phyloP scores from a whole-genome alignment of 306 rosid species.

The Fragaria vesca region DNA sequence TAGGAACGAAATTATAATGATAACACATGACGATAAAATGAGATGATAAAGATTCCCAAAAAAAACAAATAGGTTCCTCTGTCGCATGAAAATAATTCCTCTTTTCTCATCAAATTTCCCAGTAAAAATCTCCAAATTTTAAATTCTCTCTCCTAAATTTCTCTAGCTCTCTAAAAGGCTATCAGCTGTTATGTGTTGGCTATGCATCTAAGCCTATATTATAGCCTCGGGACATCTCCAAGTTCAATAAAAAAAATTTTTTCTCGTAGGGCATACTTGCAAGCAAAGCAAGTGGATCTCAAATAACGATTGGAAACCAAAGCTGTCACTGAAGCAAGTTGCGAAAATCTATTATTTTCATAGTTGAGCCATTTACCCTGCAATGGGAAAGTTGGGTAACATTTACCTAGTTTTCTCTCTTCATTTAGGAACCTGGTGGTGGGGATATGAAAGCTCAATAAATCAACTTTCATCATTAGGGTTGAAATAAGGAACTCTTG shows the following conservation, averaged over 20 bases:
- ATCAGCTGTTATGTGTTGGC: neutral
- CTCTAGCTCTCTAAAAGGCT: neutral
- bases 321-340: neutral
- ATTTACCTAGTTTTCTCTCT: neutral
- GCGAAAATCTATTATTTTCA: neutral
- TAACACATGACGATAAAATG: neutral
- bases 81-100: neutral
- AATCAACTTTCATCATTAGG: neutral
- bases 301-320: neutral
- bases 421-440: neutral
- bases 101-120: neutral
- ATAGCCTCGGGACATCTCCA: neutral
- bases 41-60: neutral
- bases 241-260: neutral
- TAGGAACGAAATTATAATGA: neutral
- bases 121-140: neutral
- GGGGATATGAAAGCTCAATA: neutral
- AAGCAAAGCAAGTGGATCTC: neutral
- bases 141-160: neutral
- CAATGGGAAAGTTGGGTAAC: neutral
- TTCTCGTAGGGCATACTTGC: neutral
- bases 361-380: neutral
- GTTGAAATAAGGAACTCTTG: neutral
- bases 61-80: neutral
- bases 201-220: neutral